These are phyloP conservation scores for Suillus decipiens DNA, from an alignment of 768 basidiomycete species.

Conservation along the genomic window DNA sequence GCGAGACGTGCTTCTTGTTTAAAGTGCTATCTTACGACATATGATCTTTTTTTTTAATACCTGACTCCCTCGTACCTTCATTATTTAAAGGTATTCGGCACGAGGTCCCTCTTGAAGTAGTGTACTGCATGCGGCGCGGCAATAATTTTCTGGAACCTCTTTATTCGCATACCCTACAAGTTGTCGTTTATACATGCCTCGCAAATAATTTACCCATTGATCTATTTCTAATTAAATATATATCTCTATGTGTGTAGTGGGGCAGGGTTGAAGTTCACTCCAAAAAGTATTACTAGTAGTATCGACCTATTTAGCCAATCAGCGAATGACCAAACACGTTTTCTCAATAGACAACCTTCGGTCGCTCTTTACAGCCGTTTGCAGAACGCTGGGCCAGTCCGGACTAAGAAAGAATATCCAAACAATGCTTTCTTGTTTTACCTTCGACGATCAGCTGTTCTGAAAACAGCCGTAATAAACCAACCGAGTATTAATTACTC, in stretches of 20 bases:
- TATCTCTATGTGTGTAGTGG: background rate
- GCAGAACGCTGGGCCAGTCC: background rate
- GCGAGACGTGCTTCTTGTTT: slow-evolving; percentile 63
- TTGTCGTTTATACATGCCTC: background rate
- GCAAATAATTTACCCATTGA: background rate
- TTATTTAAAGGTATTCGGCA: slow-evolving; percentile 1
- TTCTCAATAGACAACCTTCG: background rate
- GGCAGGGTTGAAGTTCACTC: background rate
- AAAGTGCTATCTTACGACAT: slow-evolving; percentile 3
- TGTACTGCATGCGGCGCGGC: background rate
- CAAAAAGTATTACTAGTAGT: background rate
- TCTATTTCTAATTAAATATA: background rate
- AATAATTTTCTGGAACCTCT: background rate
- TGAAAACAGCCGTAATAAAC: background rate
- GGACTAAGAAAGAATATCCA: background rate
- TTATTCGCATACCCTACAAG: background rate
- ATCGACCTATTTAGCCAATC: too few species aligned
- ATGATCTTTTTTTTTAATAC: background rate
- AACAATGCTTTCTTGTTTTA: background rate
- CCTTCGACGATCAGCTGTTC: background rate
- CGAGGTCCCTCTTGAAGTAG: background rate
- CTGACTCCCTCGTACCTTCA: background rate
- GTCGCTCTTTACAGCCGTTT: background rate
- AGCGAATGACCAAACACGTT: background rate
- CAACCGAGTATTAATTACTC: background rate